A percentile compares a stretch with the other conserved stretches of the same genome.
These are phyloP conservation scores for Hirschioporus abietinus DNA, from an alignment of 768 basidiomycete genomes.

Conservation along the genomic window DNA sequence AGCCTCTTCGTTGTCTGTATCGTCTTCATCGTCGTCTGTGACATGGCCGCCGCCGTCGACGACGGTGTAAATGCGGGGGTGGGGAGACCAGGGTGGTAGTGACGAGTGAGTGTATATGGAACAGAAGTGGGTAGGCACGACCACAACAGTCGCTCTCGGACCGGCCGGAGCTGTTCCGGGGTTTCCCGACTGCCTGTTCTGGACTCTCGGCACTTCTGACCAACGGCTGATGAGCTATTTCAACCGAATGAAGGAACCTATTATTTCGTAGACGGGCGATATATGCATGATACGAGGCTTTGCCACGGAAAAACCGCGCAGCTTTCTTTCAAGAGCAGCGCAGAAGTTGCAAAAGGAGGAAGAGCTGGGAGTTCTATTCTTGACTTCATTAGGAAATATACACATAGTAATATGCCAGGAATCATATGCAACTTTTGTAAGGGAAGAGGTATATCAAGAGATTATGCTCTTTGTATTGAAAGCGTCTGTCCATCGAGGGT, in stretches of 20 bases:
- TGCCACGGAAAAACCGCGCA: neutral
- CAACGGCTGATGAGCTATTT: neutral
- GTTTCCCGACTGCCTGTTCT: neutral
- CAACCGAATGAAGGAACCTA: neutral
- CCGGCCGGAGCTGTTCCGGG: neutral
- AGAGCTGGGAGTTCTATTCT: neutral
- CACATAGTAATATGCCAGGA: neutral
- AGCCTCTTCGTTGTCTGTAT: slow-evolving; percentile 42
- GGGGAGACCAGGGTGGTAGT: neutral
- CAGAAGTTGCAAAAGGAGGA: neutral
- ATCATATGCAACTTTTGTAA: neutral
- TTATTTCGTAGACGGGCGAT: neutral
- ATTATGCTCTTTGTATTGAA: neutral
- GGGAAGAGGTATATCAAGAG: neutral
- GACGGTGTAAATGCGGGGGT: neutral
- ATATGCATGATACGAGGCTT: neutral
- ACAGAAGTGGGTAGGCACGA: neutral
- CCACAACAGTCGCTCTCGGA: neutral
- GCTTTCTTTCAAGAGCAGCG: neutral
- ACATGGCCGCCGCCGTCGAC: neutral
- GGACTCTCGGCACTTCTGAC: neutral
- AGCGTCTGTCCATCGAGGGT: neutral
- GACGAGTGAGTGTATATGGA: neutral
- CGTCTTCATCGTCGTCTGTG: slow-evolving; percentile 36
- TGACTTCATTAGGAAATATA: neutral